Evolutionary conservation across 805 yeast genomes (phyloP), one percentile per base, ranked within the genome.

Genomic region (Saturnispora silvae): DNA sequence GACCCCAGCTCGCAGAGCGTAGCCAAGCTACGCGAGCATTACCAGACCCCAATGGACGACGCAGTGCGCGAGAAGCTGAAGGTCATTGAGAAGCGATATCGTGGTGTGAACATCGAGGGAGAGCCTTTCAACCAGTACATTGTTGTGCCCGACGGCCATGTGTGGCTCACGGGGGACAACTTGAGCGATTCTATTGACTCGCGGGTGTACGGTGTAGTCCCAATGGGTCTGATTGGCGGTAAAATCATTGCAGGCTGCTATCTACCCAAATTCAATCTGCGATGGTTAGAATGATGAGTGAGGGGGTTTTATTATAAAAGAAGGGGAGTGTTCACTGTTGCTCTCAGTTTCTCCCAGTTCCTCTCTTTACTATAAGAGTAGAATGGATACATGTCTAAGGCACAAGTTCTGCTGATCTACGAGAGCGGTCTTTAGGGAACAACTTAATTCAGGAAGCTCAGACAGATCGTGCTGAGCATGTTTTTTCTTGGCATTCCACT

Each of bases 111-210:
- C 9, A 48, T 50, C 17, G 46, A 46, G 29, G 42, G 46, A 4
- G 29, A 30, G 24, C 57, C 53, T 16, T 52, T 37, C 36, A 65
- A 72, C 50, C 70, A 72, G 40, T 84, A 65, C 55, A 76, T 89
- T 7, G 66, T 63, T 39, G 87, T 92, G 0, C 98, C 98, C 1
- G 74, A 77, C 46, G 98, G 98, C 3, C 98, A 92, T 58, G 82
- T 84, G 33, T 92, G 97, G 97, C 79, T 87, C 3, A 85, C 96
- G 0, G 99, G 99, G 2, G 99, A 92, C 52, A 92, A 92, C 52
- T 59, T 89, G 40, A 70, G 84, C 20, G 85, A 79, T 46, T 83
- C 95, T 16, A 62, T 87, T 33, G 99, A 92, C 51, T 84, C 96
- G 4, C 65, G 98, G 46, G 74, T 84, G 0, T 92, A 92, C 53